phyloP scores from a whole-genome alignment of 2,329 filamentous ascomycete species.

The Trichoderma endophyticum region DNA sequence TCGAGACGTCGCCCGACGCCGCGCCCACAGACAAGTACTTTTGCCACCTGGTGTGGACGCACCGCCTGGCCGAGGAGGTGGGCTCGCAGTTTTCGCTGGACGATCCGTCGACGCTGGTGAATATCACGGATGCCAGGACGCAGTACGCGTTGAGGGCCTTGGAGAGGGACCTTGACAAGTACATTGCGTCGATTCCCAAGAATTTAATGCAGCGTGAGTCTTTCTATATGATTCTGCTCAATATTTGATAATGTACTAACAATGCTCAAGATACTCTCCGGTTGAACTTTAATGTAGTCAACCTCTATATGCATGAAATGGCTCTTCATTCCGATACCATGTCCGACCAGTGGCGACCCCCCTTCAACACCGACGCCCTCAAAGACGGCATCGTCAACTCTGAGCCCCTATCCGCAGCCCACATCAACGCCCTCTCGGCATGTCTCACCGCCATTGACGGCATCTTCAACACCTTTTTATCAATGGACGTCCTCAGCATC shows the following conservation, averaged over 20 bases:
- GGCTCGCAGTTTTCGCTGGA: slow-evolving; percentile 65
- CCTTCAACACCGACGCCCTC: slow-evolving; percentile 45
- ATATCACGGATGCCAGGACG: slow-evolving; percentile 59
- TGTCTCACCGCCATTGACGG: slow-evolving; percentile 65
- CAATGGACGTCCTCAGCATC: slow-evolving; percentile 56
- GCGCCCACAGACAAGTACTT: slow-evolving; percentile 56
- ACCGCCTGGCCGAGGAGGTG: slow-evolving; percentile 66
- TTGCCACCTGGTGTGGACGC: slow-evolving; percentile 57
- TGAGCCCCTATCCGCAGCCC: slow-evolving; percentile 45
- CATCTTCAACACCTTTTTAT: slow-evolving; percentile 62
- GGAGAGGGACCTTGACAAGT: slow-evolving; percentile 61
- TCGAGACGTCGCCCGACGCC: slow-evolving; percentile 53
- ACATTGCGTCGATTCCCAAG: slow-evolving; percentile 51
- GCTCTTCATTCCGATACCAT: slow-evolving; percentile 63
- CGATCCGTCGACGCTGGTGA: slow-evolving; percentile 53
- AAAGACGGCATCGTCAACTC: slow-evolving; percentile 41
- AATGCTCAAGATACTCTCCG: slow-evolving; percentile 51
- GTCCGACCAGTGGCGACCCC: slow-evolving; percentile 51
- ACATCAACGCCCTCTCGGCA: slow-evolving; percentile 64
- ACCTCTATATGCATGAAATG: slow-evolving; percentile 73
- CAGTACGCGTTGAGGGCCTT: slow-evolving; percentile 64
- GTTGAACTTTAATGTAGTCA: slow-evolving; percentile 63
- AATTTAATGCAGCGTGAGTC: slow-evolving; percentile 53
- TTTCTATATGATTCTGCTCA: not conserved
- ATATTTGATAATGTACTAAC: not conserved